These are phyloP conservation scores for Rossbeevera mucosa DNA, from an alignment of 768 basidiomycete species.

Conservation along the genomic window DNA sequence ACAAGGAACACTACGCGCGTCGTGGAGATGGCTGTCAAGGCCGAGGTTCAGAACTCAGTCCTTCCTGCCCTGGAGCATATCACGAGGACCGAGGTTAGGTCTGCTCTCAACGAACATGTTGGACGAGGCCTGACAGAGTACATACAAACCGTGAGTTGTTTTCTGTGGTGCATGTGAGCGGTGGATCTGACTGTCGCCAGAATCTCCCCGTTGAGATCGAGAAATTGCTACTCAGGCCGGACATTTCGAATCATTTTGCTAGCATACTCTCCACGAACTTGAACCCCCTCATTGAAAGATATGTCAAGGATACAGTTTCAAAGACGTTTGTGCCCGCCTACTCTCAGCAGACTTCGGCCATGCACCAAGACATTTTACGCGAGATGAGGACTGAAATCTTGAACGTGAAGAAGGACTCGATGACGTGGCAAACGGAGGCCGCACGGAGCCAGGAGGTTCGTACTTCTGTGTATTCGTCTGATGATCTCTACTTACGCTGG, in stretches of 20 bases:
- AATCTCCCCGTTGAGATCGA: slow-evolving; percentile 76
- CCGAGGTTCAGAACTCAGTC: slow-evolving; percentile 78
- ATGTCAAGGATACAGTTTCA: slow-evolving; percentile 74
- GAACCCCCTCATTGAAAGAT: slow-evolving; percentile 72
- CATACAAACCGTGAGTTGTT: slow-evolving; percentile 58
- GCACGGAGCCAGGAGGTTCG: slow-evolving; percentile 75
- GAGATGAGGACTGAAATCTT: slow-evolving; percentile 75
- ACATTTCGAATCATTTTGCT: slow-evolving; percentile 73
- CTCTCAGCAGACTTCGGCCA: slow-evolving; percentile 63
- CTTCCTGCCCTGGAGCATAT: slow-evolving; percentile 78
- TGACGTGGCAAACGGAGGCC: slow-evolving; percentile 76
- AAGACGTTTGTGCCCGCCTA: slow-evolving; percentile 74
- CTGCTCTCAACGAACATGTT: slow-evolving; percentile 74
- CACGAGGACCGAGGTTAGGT: slow-evolving; percentile 75
- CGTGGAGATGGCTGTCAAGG: slow-evolving; percentile 85
- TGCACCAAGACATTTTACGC: slow-evolving; percentile 77
- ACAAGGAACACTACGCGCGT: slow-evolving; percentile 85
- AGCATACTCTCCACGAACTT: slow-evolving; percentile 67
- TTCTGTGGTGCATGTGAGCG: neutral
- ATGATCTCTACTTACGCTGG: slow-evolving; percentile 6
- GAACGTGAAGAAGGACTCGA: slow-evolving; percentile 73
- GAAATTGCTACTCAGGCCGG: slow-evolving; percentile 68
- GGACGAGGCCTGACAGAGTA: slow-evolving; percentile 66
- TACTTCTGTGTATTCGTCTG: neutral
- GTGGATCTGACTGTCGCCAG: slow-evolving; percentile 36